phyloP scores from a whole-genome alignment of 768 basidiomycete species.

The Strobilomyces dryophilus region DNA sequence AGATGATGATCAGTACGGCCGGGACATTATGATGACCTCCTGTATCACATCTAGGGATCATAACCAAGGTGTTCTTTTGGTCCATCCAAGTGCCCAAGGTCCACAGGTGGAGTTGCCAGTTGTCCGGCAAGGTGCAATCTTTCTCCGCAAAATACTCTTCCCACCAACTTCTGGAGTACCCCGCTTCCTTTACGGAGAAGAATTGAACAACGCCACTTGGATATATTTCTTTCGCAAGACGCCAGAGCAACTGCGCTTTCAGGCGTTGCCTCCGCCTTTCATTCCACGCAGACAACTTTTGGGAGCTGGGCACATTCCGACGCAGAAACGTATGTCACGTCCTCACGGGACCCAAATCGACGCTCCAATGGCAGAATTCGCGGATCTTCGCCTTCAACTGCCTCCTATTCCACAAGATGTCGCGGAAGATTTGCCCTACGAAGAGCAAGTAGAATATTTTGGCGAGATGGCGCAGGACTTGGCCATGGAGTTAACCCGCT shows the following conservation, averaged over 20 bases:
- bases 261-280: not conserved
- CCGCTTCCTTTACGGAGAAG: not conserved
- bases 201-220: not conserved
- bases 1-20: slow-evolving; percentile 3
- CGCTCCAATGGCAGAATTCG: not conserved
- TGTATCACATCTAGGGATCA: not conserved
- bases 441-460: not conserved
- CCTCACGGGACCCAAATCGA: not conserved
- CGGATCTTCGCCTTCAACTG: not conserved
- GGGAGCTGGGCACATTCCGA: not conserved
- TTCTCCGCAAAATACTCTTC: not conserved
- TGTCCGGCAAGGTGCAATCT: slow-evolving; percentile 2
- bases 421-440: not conserved
- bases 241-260: not conserved
- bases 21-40: slow-evolving; percentile 2
- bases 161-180: slow-evolving; percentile 1
- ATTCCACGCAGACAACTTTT: not conserved
- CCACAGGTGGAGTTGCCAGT: not conserved
- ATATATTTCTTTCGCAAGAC: not conserved
- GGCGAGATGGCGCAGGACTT: not conserved
- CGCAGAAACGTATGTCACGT: slow-evolving; percentile 1
- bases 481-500: not conserved
- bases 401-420: not conserved
- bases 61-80: not conserved
- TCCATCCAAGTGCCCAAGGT: not conserved